Evolutionary conservation across 306 rosid species (phyloP), one percentile per base, ranked within the genome.

Genomic region (Hippophae rhamnoides): DNA sequence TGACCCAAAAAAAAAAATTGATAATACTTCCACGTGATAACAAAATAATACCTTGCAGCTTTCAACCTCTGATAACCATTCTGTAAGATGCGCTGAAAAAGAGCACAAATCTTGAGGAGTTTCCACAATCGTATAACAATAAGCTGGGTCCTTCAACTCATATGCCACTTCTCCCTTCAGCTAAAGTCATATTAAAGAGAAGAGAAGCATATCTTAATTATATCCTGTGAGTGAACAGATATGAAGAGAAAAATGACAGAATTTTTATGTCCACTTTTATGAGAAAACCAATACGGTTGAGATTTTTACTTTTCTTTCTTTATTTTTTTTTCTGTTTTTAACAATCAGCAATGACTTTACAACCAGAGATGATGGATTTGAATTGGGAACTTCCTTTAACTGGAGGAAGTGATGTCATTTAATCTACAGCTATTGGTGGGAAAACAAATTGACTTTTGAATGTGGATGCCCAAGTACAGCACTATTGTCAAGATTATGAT

Each of bases 61-160:
- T 82, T 92, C 96, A 63, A 92, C 83, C 56, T 85, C 98, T 7
- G 83, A 57, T 68, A 92, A 76, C 98, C 96, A 92, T 75, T n/a
- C 77, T 56, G 83, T 85, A 61, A 87, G 85, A 69, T 80, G 78
- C 52, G 79, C 83, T 38, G 95, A 79, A 55, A 92, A 79, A 56
- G 89, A 76, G 63, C 81, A 71, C 63, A 85, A 69, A 65, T 87
- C 96, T 40, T 65, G 67, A 25, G 93, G 98, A 49, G 65, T 76
- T 70, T 81, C 64, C 60, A 81, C 54, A 62, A 85, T 74, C 66
- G 66, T 78, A 75, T 81, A 92, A 67, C 93, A 83, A 76, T 66
- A 92, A 26, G 96, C 96, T 68, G 63, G 60, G 77, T 92, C 96
- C 87, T 85, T 92, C 76, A 82, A 62, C 70, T 92, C 96, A 65